Percentiles rank a stretch among this genome's conserved stretches.
These are phyloP conservation scores for Crassisporium funariophilum DNA, from an alignment of 768 basidiomycete species.

Conservation along the genomic window DNA sequence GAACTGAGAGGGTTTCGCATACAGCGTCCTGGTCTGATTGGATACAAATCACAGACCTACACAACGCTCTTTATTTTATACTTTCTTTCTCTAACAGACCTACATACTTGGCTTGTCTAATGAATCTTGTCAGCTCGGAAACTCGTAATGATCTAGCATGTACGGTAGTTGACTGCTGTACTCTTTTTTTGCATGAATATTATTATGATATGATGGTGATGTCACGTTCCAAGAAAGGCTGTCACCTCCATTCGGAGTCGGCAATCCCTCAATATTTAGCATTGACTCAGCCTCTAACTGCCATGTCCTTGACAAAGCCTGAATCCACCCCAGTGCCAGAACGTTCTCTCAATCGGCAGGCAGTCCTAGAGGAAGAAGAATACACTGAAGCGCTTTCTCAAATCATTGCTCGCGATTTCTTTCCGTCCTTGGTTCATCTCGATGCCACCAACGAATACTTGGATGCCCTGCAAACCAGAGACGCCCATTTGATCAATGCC, in stretches of 20 bases:
- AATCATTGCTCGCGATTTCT: slow-evolving; percentile 98
- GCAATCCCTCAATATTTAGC: slow-evolving; percentile 1
- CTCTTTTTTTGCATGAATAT: too few species aligned
- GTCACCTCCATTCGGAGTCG: slow-evolving; percentile 1
- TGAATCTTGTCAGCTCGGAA: background rate
- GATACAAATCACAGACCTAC: slow-evolving; percentile 7
- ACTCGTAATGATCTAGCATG: background rate
- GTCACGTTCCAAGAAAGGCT: too few species aligned
- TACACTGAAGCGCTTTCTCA: slow-evolving; percentile 88
- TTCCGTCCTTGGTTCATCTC: slow-evolving; percentile 88
- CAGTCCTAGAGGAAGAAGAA: slow-evolving; percentile 88
- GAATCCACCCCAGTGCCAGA: slow-evolving; percentile 28
- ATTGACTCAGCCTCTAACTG: background rate
- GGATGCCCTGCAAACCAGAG: slow-evolving; percentile 73
- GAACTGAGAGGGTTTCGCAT: slow-evolving; percentile 5
- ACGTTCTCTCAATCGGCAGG: slow-evolving; percentile 71
- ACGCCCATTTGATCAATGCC: slow-evolving; percentile 73
- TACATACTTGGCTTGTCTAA: background rate
- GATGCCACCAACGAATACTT: slow-evolving; percentile 89
- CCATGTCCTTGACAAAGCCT: slow-evolving; percentile 13
- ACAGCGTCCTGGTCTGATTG: background rate
- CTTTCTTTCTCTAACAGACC: background rate
- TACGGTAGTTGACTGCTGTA: too few species aligned
- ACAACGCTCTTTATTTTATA: slow-evolving; percentile 8
- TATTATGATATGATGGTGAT: too few species aligned